These are phyloP conservation scores for Oldenlandia corymbosa DNA, from an alignment of 257 asterid genomes.

Conservation along the genomic window DNA sequence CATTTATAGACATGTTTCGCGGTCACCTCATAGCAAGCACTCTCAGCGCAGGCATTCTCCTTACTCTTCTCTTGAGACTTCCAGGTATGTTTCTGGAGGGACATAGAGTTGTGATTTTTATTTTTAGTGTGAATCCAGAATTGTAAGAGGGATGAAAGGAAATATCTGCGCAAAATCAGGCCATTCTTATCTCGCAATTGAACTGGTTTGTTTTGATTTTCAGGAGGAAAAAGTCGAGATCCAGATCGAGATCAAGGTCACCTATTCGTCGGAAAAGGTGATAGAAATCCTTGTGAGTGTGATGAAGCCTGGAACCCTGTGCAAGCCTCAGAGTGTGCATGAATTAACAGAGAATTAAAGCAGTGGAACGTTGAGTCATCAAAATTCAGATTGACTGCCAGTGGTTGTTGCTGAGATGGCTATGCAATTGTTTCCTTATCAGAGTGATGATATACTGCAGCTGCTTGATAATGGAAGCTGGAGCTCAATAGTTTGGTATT, in stretches of 20 bases:
- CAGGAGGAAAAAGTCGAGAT: slow-evolving; percentile 65
- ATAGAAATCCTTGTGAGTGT: too few relatives aligned
- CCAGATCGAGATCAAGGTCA: slow-evolving; percentile 58
- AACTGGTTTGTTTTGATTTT: slow-evolving; percentile 27
- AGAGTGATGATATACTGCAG: background rate
- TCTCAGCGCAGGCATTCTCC: slow-evolving; percentile 97
- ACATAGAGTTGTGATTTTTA: slow-evolving; percentile 18
- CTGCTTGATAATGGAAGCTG: background rate
- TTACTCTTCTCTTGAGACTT: slow-evolving; percentile 81
- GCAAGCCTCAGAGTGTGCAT: background rate
- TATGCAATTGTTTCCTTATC: too few relatives aligned
- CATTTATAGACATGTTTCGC: slow-evolving; percentile 86
- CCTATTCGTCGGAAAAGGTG: slow-evolving; percentile 60
- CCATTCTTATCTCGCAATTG: slow-evolving; percentile 10
- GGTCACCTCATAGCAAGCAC: slow-evolving; percentile 99
- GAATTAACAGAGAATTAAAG: background rate
- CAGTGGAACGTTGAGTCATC: background rate
- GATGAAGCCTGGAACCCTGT: background rate
- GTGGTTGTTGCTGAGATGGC: background rate
- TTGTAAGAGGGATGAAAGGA: slow-evolving; percentile 43
- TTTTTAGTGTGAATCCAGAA: slow-evolving; percentile 14
- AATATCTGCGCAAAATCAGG: background rate
- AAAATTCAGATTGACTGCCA: too few relatives aligned
- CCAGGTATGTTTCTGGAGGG: slow-evolving; percentile 55
- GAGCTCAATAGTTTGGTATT: background rate